A percentile compares a stretch with the other conserved stretches of the same genome.
Evolutionary conservation across 805 yeast species (phyloP).

Genomic region (Metschnikowia shivogae): DNA sequence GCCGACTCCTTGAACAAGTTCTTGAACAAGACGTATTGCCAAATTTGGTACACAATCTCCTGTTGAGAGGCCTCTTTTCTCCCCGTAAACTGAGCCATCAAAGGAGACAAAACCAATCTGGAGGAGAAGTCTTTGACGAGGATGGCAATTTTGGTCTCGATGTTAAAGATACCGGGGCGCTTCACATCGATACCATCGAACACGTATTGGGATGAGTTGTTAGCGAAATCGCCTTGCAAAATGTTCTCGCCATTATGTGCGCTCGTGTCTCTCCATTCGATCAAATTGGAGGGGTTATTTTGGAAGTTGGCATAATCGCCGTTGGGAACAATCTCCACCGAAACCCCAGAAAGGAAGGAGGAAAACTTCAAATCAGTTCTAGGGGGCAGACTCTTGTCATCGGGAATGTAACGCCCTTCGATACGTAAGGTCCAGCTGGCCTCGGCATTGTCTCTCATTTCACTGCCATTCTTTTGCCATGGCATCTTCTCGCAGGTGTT

Average conservation of each 20-base stretch:
- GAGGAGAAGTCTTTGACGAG: conserved; percentile 71
- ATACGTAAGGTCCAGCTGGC: conserved; percentile 81
- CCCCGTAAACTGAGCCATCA: conserved; percentile 68
- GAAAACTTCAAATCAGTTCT: conserved; percentile 15
- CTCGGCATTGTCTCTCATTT: conserved; percentile 22
- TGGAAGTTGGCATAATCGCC: conserved; percentile 35
- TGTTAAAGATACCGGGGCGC: conserved; percentile 57
- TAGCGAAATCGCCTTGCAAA: conserved; percentile 19
- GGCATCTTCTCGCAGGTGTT: conserved; percentile 83
- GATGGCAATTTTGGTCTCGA: conserved; percentile 68
- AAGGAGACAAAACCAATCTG: conserved; percentile 59
- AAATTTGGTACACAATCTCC: conserved; percentile 71
- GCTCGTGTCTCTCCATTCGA: conserved; percentile 86
- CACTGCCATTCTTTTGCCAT: conserved; percentile 53
- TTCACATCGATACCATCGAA: conserved; percentile 90
- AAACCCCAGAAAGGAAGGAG: conserved; percentile 75
- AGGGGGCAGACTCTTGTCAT: conserved; percentile 6
- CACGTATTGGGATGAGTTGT: conserved; percentile 19
- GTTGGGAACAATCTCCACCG: conserved; percentile 63
- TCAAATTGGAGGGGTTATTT: conserved; percentile 38
- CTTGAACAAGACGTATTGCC: conserved; percentile 75
- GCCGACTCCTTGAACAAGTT: conserved; percentile 42
- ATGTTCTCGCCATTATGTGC: conserved; percentile 16
- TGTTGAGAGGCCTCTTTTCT: conserved; percentile 77
- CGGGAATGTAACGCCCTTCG: conserved; percentile 72